A percentile compares a stretch with the other conserved stretches of the same genome.
Evolutionary conservation across 352 stramenopile genomes (phyloP).

Genomic region (Globisporangium cylindrosporum): DNA sequence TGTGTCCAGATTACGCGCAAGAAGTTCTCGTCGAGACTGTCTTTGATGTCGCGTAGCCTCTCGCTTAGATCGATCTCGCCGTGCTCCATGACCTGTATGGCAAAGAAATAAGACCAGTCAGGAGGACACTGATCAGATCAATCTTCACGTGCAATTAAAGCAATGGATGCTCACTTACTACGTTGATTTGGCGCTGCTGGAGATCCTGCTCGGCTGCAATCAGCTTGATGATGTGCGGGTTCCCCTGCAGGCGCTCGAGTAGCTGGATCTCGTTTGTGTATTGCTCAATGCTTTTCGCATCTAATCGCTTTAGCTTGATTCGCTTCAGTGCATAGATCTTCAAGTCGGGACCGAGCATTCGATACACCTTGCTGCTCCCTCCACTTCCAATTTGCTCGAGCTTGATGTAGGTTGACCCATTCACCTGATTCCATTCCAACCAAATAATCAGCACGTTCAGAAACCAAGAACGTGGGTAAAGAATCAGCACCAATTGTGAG

Average conservation of each 20-base stretch:
- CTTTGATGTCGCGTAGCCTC: conserved; percentile 81
- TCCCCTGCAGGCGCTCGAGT: conserved; percentile 90
- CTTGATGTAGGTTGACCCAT: conserved; percentile 92
- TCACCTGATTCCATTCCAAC: conserved; percentile 51
- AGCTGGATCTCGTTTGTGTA: conserved; percentile 98
- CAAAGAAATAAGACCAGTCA: conserved; percentile 1
- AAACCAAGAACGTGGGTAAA: neutral
- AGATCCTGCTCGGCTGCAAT: conserved; percentile 93
- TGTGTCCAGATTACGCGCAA: conserved; percentile 98
- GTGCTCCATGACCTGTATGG: conserved; percentile 93
- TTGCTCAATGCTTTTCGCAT: conserved; percentile 89
- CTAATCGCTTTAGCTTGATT: conserved; percentile 94
- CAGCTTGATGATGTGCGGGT: conserved; percentile 95
- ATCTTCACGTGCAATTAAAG: neutral
- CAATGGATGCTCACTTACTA: conserved; percentile 30
- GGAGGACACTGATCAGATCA: neutral
- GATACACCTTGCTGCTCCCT: conserved; percentile 97
- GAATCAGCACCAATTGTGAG: neutral
- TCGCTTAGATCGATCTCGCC: conserved; percentile 97
- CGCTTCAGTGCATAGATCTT: conserved; percentile 98
- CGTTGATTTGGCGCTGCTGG: conserved; percentile 65
- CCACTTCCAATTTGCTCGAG: conserved; percentile 96
- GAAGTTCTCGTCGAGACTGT: conserved; percentile 95
- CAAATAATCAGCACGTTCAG: neutral
- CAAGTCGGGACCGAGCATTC: conserved; percentile 90